Percentiles rank a stretch among this genome's conserved stretches.
Conservation (phyloP, 2,329 filamentous ascomycete genomes). For the Pseudogymnoascus sp. region DNA sequence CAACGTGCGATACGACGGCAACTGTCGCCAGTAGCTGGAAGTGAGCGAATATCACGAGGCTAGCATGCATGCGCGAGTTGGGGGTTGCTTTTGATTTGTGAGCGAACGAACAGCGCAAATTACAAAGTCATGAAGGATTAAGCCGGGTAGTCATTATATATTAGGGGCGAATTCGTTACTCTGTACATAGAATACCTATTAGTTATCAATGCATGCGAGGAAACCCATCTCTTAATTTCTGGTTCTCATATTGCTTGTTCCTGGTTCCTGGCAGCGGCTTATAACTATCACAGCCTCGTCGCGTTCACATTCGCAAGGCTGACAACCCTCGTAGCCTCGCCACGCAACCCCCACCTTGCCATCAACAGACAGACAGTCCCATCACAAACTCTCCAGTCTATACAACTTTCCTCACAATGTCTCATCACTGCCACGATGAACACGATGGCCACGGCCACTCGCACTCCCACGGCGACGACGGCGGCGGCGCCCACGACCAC, state of each 20-base stretch:
- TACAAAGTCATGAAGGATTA: not conserved
- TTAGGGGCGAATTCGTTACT: not conserved
- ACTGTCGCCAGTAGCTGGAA: conserved; percentile 16
- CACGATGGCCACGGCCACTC: conserved; percentile 33
- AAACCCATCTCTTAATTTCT: not conserved
- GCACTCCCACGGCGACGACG: conserved; percentile 62
- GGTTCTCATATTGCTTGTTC: not conserved
- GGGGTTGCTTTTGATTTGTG: not conserved
- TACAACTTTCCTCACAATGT: conserved; percentile 22
- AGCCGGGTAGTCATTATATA: not conserved
- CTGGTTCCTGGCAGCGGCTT: not conserved
- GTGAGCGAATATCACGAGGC: not conserved
- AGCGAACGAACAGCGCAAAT: not conserved
- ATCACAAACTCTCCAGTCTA: not conserved
- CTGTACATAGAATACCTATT: not conserved
- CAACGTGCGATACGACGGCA: conserved; percentile 12
- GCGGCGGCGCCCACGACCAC: conserved; percentile 75
- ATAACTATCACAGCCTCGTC: not conserved
- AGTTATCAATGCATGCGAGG: not conserved
- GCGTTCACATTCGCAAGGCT: not conserved
- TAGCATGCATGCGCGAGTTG: not conserved
- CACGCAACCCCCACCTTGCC: not conserved
- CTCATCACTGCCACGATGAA: conserved; percentile 40
- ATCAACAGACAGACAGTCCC: not conserved
- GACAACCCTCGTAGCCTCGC: not conserved